These are phyloP conservation scores for Fusarium bulbicola DNA, from an alignment of 2,329 filamentous ascomycete species.

Conservation along the genomic window DNA sequence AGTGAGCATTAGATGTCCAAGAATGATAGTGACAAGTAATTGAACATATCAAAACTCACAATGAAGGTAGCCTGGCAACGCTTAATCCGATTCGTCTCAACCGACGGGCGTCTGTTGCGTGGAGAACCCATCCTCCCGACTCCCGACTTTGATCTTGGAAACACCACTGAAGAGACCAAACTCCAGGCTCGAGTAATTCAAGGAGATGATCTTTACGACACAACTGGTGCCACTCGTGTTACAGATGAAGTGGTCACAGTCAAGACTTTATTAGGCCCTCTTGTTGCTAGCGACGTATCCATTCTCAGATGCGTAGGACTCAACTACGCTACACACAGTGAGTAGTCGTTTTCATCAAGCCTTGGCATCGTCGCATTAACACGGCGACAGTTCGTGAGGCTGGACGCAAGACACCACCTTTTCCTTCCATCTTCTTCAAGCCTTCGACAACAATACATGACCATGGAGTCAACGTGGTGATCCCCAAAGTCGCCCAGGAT, in stretches of 20 bases:
- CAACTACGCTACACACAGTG: conserved; percentile 67
- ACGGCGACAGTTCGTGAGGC: conserved; percentile 57
- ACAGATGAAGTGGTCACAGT: conserved; percentile 64
- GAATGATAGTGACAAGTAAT: background rate
- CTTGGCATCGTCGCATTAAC: background rate
- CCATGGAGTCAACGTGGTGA: conserved; percentile 50
- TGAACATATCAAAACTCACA: background rate
- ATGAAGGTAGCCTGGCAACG: conserved; percentile 57
- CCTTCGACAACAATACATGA: conserved; percentile 51
- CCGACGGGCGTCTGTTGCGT: conserved; percentile 58
- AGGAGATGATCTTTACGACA: conserved; percentile 60
- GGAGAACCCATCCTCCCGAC: conserved; percentile 61
- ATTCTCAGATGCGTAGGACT: conserved; percentile 67
- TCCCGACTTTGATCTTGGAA: conserved; percentile 55
- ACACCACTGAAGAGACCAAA: conserved; percentile 55
- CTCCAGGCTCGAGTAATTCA: conserved; percentile 62
- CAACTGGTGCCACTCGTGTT: conserved; percentile 55
- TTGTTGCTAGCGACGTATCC: conserved; percentile 60
- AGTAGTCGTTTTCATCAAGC: background rate
- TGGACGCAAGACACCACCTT: conserved; percentile 58
- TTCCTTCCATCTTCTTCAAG: conserved; percentile 61
- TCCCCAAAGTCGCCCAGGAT: conserved; percentile 57
- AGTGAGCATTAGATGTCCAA: fast-evolving
- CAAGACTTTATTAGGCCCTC: conserved; percentile 61
- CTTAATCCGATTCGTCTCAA: conserved; percentile 63